Evolutionary conservation across 164 flowering plant genomes (phyloP).

Genomic region (Macadamia tetraphylla): DNA sequence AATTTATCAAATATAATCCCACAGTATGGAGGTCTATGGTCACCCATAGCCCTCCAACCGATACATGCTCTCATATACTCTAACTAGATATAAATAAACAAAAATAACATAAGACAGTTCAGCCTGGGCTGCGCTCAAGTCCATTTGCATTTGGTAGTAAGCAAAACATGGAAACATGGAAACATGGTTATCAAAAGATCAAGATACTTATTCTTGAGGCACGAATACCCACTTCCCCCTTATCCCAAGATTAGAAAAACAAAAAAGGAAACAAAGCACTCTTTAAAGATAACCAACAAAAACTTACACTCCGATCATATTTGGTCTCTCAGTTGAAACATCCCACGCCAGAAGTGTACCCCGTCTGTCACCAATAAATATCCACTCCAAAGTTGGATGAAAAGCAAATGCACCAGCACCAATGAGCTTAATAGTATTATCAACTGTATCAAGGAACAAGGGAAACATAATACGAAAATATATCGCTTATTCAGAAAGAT

Average conservation of each 20-base stretch:
- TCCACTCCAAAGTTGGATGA: conserved; percentile 96
- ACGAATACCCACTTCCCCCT: background rate
- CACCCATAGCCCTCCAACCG: too few relatives aligned
- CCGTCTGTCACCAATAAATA: conserved; percentile 95
- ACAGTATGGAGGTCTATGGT: too few relatives aligned
- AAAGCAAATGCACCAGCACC: conserved; percentile 97
- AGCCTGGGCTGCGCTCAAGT: too few relatives aligned
- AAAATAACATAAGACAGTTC: too few relatives aligned
- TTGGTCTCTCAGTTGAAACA: conserved; percentile 95
- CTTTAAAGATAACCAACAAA: background rate
- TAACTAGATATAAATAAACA: too few relatives aligned
- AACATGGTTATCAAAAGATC: background rate
- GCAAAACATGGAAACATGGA: conserved; percentile 9
- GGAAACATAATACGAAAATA: background rate
- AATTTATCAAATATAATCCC: too few relatives aligned
- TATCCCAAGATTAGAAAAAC: background rate
- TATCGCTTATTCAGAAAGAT: background rate
- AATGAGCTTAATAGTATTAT: conserved; percentile 79
- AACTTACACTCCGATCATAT: conserved; percentile 95
- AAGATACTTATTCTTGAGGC: background rate
- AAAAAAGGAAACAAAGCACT: background rate
- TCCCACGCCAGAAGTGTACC: conserved; percentile 99
- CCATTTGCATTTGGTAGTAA: background rate
- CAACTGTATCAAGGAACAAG: conserved; percentile 51
- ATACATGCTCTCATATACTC: too few relatives aligned